Base-by-base conservation (phyloP, 2,329 filamentous ascomycete species). In the Grosmannia huntii region DNA sequence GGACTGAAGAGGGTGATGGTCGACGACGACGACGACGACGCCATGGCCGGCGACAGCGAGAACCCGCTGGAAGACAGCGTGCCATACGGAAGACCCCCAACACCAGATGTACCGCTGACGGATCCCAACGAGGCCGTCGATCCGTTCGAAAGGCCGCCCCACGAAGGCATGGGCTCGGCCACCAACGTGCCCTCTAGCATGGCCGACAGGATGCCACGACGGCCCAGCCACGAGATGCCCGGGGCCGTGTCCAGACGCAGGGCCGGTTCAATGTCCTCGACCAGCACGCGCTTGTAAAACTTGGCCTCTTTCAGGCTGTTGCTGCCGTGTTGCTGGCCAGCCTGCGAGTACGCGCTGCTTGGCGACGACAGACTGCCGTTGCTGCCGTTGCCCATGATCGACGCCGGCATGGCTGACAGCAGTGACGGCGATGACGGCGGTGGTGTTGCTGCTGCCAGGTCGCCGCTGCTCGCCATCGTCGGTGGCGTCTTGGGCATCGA, bases 231-330 rank as follows among this genome's bases (percentile, higher is more conserved):
- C 0, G 90, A 96, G 31, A 99, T 81, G 0, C 91, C 89, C 0
- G 94, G 94, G 0, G 94, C 91, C 2, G 84, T 80, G 69, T 99
- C 94, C 4, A 99, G 80, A 49, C 94, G 85, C 11, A 99, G 75
- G 0, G 94, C 96, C 0, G 94, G 94, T 68, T 99, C 94, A 59
- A 99, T 89, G 67, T 99, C 94, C 70, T 99, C 94, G 23, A 83
- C 79, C 28, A 97, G 72, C 6, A 85, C 85, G 53, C 94, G 85
- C 74, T 97, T 97, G 75, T 92, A 99, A 68, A 97, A 99, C 63
- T 87, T 89, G 31, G 87, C 89, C 59, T 97, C 94, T 67, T 94
- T 95, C 48, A 99, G 74, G 44, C 60, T 60, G 49, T 57, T 60
- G 25, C 53, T 55, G 11, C 55, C 55, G 51, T 60, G 59, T 5